These are phyloP conservation scores for Blastocystis sp. DNA, from an alignment of 352 stramenopile species.

Conservation along the genomic window DNA sequence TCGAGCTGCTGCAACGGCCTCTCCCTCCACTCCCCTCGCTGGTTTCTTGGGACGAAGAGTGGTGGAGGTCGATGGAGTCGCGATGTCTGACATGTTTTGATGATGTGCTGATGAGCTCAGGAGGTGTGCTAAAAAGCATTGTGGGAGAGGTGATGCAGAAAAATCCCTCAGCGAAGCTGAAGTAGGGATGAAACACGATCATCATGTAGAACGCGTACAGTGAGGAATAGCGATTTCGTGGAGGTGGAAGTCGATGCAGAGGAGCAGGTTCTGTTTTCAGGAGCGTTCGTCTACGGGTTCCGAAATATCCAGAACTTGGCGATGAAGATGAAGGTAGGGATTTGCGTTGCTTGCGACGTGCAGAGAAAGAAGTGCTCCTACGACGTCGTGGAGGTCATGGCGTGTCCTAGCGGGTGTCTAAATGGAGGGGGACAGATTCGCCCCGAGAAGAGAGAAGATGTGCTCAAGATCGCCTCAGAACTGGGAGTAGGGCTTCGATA, in stretches of 20 bases:
- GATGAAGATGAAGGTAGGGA: conserved; percentile 44
- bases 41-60: background rate
- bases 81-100: background rate
- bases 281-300: conserved; percentile 49
- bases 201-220: background rate
- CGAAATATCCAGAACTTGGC: conserved; percentile 56
- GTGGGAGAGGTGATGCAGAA: background rate
- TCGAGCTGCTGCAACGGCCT: background rate
- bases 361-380: conserved; percentile 42
- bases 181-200: background rate
- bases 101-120: background rate
- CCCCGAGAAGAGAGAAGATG: conserved; percentile 33
- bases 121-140: background rate
- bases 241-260: background rate
- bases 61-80: background rate
- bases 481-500: background rate
- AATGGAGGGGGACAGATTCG: conserved; percentile 46
- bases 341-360: background rate
- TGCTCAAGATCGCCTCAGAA: conserved; percentile 9
- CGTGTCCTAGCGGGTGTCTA: conserved; percentile 47
- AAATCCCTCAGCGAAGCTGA: background rate
- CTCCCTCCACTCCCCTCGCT: too few species aligned
- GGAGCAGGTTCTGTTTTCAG: background rate
- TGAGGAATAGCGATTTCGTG: conserved; percentile 49
- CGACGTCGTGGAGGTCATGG: conserved; percentile 50